Base-by-base conservation (phyloP, 129 eudicot species). In the Logfia minima region DNA sequence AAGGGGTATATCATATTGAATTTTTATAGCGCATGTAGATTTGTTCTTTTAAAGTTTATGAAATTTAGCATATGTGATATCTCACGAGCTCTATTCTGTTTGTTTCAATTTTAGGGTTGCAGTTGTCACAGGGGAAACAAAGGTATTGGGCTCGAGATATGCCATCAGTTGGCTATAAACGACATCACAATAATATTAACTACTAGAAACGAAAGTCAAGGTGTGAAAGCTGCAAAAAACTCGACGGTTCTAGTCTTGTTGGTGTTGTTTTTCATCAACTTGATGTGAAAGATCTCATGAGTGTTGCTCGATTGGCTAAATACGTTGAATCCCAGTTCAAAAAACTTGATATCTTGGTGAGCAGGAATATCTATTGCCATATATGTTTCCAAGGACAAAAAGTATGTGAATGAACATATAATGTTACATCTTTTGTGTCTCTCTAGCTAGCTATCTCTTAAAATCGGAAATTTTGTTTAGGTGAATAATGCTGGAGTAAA, bases 101-200 rank as follows among this genome's bases (percentile, higher is more conserved):
- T 19, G 62, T 19, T 56, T n/a, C 11, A n/a, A n/a, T 56, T 6
- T 4, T n/a, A 19, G 62, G 19, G 23, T 56, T 16, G 62, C 62
- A 56, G 62, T 56, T 56, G 62, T 56, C 62, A 56, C 62, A 56
- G 62, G 24, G 62, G 62, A 6, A 56, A 56, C 62, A 56, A n/a
- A 56, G 62, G 26, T 56, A 56, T 56, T 56, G 62, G 62, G 21
- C 3, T 56, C 62, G 62, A 56, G 26, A 56, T 56, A 56, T 56
- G 62, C n/a, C 62, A 13, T 1, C 62, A 56, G 62, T 56, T 56
- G 62, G 62, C 62, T 6, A 5, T 26, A 56, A 19, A 56, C 3
- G 62, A 56, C 62, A 56, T 56, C 22, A 56, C 9, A 58, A 8
- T 58, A 28, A 58, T 58, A 58, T 8, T 58, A 58, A 58, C 63